A percentile compares a stretch with the other conserved stretches of the same genome.
Conservation (phyloP, 768 basidiomycete species). For the Mycena galopus region DNA sequence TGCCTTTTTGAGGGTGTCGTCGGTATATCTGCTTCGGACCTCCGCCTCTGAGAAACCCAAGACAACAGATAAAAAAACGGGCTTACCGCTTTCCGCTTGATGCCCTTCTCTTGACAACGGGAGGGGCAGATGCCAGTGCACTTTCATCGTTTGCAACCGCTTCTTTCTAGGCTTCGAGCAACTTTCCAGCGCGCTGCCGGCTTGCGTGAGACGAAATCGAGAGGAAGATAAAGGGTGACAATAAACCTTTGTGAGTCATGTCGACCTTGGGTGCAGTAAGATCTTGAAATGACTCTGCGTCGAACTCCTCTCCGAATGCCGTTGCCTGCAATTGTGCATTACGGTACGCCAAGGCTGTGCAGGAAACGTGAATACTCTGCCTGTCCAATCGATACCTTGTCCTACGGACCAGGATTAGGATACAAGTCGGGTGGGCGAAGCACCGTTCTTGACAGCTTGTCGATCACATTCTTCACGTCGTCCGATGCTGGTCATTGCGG, state of each 20-base stretch:
- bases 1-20: constrained; percentile 77
- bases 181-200: constrained; percentile 72
- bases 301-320: constrained; percentile 92
- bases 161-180: constrained; percentile 80
- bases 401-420: constrained; percentile 87
- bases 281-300: constrained; percentile 84
- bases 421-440: constrained; percentile 92
- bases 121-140: constrained; percentile 56
- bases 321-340: constrained; percentile 92
- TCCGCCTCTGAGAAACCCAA: constrained; percentile 64
- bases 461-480: constrained; percentile 76
- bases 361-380: constrained; percentile 9
- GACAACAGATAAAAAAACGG: constrained; percentile 26
- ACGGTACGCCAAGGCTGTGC: constrained; percentile 80
- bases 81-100: constrained; percentile 82
- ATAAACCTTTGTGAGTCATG: constrained; percentile 82
- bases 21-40: constrained; percentile 74
- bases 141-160: constrained; percentile 72
- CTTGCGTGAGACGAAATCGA: constrained; percentile 26
- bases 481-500: constrained; percentile 67
- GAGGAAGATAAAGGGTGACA: not conserved
- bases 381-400: not conserved
- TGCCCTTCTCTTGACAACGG: constrained; percentile 49
- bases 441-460: constrained; percentile 82
- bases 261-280: constrained; percentile 82